These are phyloP conservation scores for Erythrobasidium yunnanense DNA, from an alignment of 768 basidiomycete genomes.

Conservation along the genomic window DNA sequence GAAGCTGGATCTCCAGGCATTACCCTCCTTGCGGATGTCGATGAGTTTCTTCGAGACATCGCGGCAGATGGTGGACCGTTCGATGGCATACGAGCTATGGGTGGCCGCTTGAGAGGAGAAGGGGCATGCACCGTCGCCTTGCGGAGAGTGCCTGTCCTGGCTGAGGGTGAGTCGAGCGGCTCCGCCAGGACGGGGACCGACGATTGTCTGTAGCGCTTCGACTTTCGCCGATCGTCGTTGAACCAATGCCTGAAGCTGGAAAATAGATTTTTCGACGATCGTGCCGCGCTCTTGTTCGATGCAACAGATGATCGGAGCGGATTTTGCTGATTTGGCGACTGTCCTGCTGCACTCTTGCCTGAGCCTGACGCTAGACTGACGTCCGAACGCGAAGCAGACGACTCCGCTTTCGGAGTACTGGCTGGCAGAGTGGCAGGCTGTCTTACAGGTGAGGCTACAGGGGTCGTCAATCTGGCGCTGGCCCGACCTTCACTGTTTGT, in stretches of 20 bases:
- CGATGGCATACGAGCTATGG: slow-evolving; percentile 33
- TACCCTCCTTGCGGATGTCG: slow-evolving; percentile 30
- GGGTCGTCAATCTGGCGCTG: no score
- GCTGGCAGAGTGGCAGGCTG: no score
- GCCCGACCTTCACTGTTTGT: no score
- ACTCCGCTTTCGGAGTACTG: no score
- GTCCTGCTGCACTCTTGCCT: not conserved
- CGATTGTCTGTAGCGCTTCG: slow-evolving; percentile 50
- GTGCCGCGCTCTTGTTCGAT: not conserved
- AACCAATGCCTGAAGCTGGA: slow-evolving; percentile 84
- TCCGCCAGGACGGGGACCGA: slow-evolving; percentile 25
- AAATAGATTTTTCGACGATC: slow-evolving; percentile 50
- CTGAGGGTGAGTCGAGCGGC: not conserved
- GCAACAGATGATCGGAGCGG: not conserved
- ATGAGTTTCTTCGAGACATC: slow-evolving; percentile 28
- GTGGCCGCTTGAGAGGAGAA: slow-evolving; percentile 36
- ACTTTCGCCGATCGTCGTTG: slow-evolving; percentile 68
- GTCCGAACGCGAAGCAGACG: no score
- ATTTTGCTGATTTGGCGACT: not conserved
- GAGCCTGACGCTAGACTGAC: no score
- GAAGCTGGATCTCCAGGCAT: not conserved
- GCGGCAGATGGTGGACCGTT: slow-evolving; percentile 24
- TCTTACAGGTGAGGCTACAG: no score
- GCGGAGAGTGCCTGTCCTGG: slow-evolving; percentile 7
- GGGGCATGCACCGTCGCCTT: slow-evolving; percentile 33